phyloP scores from a whole-genome alignment of 306 rosid species.

The Vigna mungo region DNA sequence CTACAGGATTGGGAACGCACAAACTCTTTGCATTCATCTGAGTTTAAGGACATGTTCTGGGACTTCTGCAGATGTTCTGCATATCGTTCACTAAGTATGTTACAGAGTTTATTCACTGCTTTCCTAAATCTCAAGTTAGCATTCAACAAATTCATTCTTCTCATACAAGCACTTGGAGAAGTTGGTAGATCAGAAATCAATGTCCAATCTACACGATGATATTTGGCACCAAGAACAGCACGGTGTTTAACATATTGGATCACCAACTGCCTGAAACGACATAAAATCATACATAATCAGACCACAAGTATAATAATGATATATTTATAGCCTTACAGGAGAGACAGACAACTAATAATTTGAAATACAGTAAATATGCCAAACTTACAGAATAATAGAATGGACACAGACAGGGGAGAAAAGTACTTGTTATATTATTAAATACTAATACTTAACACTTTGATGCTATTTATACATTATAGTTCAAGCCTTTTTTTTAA shows the following conservation, averaged over 20 bases:
- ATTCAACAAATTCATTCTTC: slow-evolving; percentile 74
- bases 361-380: background rate
- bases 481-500: background rate
- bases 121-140: slow-evolving; percentile 63
- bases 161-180: slow-evolving; percentile 69
- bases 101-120: slow-evolving; percentile 86
- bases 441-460: background rate
- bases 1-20: slow-evolving; percentile 50
- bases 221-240: slow-evolving; percentile 73
- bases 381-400: background rate
- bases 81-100: slow-evolving; percentile 73
- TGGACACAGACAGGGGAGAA: background rate
- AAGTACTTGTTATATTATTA: background rate
- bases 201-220: slow-evolving; percentile 77
- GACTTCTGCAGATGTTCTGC: slow-evolving; percentile 63
- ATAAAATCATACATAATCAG: slow-evolving; percentile 38
- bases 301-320: slow-evolving; percentile 28
- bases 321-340: background rate
- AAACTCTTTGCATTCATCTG: slow-evolving; percentile 56
- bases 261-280: slow-evolving; percentile 75
- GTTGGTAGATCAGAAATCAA: slow-evolving; percentile 83
- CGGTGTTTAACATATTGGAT: slow-evolving; percentile 86
- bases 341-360: background rate
- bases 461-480: background rate
- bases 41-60: slow-evolving; percentile 50